A percentile compares a stretch with the other conserved stretches of the same genome.
Evolutionary conservation across 148 eudicot species (phyloP).

Genomic region (Hydrangea macrophylla): DNA sequence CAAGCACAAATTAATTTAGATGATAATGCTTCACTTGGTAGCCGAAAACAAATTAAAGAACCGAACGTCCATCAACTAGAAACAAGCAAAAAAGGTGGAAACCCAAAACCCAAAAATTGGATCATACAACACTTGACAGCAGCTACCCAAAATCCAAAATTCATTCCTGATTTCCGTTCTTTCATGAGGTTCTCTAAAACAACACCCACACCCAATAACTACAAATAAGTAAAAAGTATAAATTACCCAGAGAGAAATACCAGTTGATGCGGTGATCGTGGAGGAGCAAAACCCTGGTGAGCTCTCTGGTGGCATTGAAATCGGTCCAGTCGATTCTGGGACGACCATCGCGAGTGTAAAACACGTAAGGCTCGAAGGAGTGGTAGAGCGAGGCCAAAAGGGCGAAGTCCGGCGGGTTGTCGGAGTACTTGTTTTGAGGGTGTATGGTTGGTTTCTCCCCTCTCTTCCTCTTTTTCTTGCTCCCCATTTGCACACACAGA

Average conservation of each 20-base stretch:
- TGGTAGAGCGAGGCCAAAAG: constrained; percentile 67
- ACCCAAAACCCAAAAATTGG: not conserved
- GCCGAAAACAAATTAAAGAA: too few relatives aligned
- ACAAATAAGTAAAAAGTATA: not conserved
- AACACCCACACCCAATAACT: not conserved
- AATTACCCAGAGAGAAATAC: constrained; percentile 16
- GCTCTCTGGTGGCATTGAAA: constrained; percentile 85
- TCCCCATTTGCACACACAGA: constrained; percentile 27
- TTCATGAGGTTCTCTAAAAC: not conserved
- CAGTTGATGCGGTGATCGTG: constrained; percentile 78
- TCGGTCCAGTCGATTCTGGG: constrained; percentile 93
- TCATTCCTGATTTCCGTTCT: not conserved
- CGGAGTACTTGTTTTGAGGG: constrained; percentile 74
- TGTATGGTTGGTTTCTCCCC: constrained; percentile 49
- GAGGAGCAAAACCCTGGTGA: constrained; percentile 74
- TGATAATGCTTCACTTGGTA: too few relatives aligned
- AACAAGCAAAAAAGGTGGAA: too few relatives aligned
- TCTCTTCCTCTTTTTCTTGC: constrained; percentile 57
- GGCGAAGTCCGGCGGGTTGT: constrained; percentile 71
- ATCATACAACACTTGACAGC: not conserved
- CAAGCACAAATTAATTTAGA: too few relatives aligned
- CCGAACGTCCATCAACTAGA: too few relatives aligned
- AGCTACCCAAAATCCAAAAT: too few relatives aligned
- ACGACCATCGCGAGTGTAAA: constrained; percentile 55
- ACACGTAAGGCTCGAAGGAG: constrained; percentile 58